Conservation (phyloP, 371 early-diverging fungal genomes). For the Mucor sp. region DNA sequence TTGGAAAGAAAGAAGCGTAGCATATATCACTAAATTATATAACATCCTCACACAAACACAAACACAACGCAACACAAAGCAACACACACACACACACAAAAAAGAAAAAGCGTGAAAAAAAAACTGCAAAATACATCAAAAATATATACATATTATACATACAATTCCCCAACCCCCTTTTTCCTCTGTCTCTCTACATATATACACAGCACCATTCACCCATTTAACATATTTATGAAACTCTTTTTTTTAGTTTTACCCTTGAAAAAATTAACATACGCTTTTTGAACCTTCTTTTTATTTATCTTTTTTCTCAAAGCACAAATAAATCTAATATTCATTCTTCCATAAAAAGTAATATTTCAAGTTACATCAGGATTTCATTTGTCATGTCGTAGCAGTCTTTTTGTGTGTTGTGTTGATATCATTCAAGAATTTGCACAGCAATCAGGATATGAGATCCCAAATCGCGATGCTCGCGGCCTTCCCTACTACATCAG, state of each 20-base stretch:
- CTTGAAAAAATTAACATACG: neutral
- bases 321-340: slow-evolving; percentile 2
- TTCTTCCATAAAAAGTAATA: slow-evolving; percentile 1
- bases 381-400: neutral
- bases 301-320: slow-evolving; percentile 1
- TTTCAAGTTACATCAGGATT: neutral
- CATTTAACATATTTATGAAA: slow-evolving; percentile 3
- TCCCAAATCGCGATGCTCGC: neutral
- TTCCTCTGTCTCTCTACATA: neutral
- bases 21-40: neutral
- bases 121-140: slow-evolving; percentile 1
- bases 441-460: neutral
- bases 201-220: neutral
- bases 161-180: neutral
- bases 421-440: neutral
- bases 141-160: neutral
- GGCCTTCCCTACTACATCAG: neutral
- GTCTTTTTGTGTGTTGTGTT: neutral
- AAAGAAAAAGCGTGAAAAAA: slow-evolving; percentile 3
- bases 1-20: neutral
- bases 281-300: neutral
- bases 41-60: neutral
- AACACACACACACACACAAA: neutral
- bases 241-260: neutral
- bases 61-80: neutral